Evolutionary conservation across 208 protist genomes (phyloP).

Genomic region (Strigomonas culicis): DNA sequence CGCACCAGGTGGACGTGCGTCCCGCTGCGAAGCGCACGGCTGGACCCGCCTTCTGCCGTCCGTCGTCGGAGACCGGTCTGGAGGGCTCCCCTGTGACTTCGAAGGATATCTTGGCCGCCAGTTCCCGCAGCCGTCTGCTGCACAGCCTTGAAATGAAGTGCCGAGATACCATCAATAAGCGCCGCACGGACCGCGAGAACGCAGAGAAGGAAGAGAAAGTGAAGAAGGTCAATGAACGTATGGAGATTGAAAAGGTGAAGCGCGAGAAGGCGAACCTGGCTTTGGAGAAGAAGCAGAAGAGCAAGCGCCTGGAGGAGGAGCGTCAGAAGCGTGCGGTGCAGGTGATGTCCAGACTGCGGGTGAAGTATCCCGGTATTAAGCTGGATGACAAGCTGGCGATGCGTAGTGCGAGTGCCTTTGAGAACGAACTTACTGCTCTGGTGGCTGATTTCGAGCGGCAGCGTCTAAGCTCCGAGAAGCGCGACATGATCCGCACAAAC

Average conservation of each 20-base stretch:
- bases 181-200: slow-evolving; percentile 28
- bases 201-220: slow-evolving; percentile 32
- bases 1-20: slow-evolving; percentile 26
- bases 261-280: slow-evolving; percentile 28
- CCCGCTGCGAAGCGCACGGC: slow-evolving; percentile 14
- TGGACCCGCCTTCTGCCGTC: slow-evolving; percentile 18
- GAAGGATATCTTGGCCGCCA: slow-evolving; percentile 35
- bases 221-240: slow-evolving; percentile 34
- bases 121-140: slow-evolving; percentile 30
- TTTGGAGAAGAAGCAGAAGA: slow-evolving; percentile 39
- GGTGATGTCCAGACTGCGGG: slow-evolving; percentile 47
- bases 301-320: slow-evolving; percentile 55
- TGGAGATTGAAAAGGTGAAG: slow-evolving; percentile 47
- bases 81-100: slow-evolving; percentile 19
- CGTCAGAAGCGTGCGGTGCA: slow-evolving; percentile 59
- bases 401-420: slow-evolving; percentile 51
- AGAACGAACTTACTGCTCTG: slow-evolving; percentile 61
- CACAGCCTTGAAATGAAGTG: slow-evolving; percentile 40
- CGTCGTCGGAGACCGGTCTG: slow-evolving; percentile 14
- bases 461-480: slow-evolving; percentile 35
- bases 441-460: slow-evolving; percentile 52
- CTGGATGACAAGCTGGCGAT: slow-evolving; percentile 46
- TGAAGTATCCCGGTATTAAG: slow-evolving; percentile 74
- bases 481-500: slow-evolving; percentile 60
- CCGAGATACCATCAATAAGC: slow-evolving; percentile 26